These are phyloP conservation scores for Xylogone sp. DNA, from an alignment of 2,329 filamentous ascomycete genomes.

Conservation along the genomic window DNA sequence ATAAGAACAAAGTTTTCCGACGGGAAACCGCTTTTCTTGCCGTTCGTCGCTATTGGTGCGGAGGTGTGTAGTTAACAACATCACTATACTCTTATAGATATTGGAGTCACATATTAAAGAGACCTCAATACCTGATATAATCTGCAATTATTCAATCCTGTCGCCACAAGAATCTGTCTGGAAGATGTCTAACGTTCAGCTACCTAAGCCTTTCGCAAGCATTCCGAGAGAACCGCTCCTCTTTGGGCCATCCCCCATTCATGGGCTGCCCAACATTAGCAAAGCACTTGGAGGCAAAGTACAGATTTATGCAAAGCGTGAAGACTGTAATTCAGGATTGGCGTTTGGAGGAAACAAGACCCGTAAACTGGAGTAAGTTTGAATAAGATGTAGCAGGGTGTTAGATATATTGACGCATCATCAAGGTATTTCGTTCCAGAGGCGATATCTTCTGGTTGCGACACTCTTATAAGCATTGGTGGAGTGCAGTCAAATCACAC, in stretches of 20 bases:
- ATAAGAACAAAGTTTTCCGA: no score
- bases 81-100: no score
- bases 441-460: slow-evolving; percentile 50
- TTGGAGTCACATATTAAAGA: no score
- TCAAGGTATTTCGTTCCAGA: slow-evolving; percentile 59
- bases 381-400: neutral
- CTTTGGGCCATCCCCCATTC: slow-evolving; percentile 66
- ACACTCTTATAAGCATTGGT: slow-evolving; percentile 63
- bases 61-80: no score
- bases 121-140: no score
- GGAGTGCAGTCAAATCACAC: slow-evolving; percentile 70
- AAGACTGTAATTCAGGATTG: slow-evolving; percentile 66
- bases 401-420: no score
- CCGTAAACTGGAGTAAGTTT: slow-evolving; percentile 58
- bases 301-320: slow-evolving; percentile 66
- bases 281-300: slow-evolving; percentile 55
- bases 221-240: slow-evolving; percentile 61
- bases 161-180: no score
- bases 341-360: slow-evolving; percentile 69
- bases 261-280: slow-evolving; percentile 62
- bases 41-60: no score
- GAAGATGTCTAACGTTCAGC: slow-evolving; percentile 32
- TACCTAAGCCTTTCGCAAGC: slow-evolving; percentile 58
- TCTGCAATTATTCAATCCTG: no score
- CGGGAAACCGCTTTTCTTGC: no score